Conservation (phyloP, 306 rosid genomes). For the Citrullus amarus region DNA sequence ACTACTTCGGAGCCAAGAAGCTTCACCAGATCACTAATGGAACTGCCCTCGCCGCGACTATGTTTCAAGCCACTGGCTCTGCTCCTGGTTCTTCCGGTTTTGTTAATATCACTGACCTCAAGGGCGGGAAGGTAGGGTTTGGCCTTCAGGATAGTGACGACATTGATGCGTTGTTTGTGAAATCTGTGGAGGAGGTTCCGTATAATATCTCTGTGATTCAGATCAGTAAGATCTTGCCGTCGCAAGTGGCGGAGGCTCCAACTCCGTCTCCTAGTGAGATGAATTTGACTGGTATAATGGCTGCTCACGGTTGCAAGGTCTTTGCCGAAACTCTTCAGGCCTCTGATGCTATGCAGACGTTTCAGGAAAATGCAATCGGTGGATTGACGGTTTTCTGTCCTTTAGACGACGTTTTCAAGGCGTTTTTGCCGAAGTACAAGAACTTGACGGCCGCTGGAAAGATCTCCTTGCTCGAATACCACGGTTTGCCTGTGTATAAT, state of each 20-base stretch:
- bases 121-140: slow-evolving; percentile 76
- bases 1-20: slow-evolving; percentile 84
- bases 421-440: slow-evolving; percentile 59
- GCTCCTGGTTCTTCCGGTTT: slow-evolving; percentile 73
- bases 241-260: slow-evolving; percentile 64
- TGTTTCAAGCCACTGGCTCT: slow-evolving; percentile 77
- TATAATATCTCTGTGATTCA: slow-evolving; percentile 77
- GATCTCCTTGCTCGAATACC: slow-evolving; percentile 47
- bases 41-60: slow-evolving; percentile 71
- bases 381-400: slow-evolving; percentile 83
- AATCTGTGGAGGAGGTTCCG: slow-evolving; percentile 57
- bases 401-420: slow-evolving; percentile 58
- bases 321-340: slow-evolving; percentile 56
- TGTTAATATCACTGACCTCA: slow-evolving; percentile 76
- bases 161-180: slow-evolving; percentile 44
- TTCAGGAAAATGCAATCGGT: slow-evolving; percentile 30
- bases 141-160: slow-evolving; percentile 44
- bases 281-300: slow-evolving; percentile 58
- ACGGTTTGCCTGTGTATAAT: slow-evolving; percentile 56
- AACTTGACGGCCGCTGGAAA: slow-evolving; percentile 55
- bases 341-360: slow-evolving; percentile 37
- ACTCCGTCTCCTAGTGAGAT: slow-evolving; percentile 53
- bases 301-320: slow-evolving; percentile 71
- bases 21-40: slow-evolving; percentile 98
- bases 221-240: slow-evolving; percentile 53